Conservation (phyloP, 768 basidiomycete species). For the Pleurotus citrinopileatus region DNA sequence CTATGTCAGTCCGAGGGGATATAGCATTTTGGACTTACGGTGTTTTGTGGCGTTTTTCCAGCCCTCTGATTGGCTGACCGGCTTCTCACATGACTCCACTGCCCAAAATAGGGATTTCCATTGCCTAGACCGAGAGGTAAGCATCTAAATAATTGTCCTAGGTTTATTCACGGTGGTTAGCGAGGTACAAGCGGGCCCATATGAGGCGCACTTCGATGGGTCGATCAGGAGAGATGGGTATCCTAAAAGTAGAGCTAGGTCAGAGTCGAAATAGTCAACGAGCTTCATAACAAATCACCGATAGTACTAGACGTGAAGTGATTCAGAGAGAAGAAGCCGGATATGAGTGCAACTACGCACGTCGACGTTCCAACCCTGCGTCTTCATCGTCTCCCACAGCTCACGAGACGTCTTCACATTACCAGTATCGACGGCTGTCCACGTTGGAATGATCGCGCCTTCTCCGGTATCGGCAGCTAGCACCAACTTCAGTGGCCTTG, state of each 20-base stretch:
- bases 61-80: no score
- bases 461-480: slow-evolving; percentile 59
- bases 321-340: no score
- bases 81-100: no score
- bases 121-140: no score
- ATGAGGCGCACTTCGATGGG: slow-evolving; percentile 70
- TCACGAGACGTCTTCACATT: slow-evolving; percentile 89
- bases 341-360: slow-evolving; percentile 39
- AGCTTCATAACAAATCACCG: slow-evolving; percentile 40
- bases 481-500: neutral
- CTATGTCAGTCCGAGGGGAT: no score
- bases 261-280: neutral
- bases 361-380: slow-evolving; percentile 90
- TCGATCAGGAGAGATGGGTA: slow-evolving; percentile 92
- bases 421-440: slow-evolving; percentile 83
- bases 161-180: neutral
- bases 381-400: slow-evolving; percentile 76
- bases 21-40: no score
- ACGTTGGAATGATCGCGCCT: slow-evolving; percentile 85
- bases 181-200: neutral
- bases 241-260: slow-evolving; percentile 44
- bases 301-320: slow-evolving; percentile 54
- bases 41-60: no score
- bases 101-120: no score
- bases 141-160: slow-evolving; percentile 96